A percentile compares a stretch with the other conserved stretches of the same genome.
Evolutionary conservation across 768 basidiomycete species (phyloP).

Genomic region (Suillus weaverae): DNA sequence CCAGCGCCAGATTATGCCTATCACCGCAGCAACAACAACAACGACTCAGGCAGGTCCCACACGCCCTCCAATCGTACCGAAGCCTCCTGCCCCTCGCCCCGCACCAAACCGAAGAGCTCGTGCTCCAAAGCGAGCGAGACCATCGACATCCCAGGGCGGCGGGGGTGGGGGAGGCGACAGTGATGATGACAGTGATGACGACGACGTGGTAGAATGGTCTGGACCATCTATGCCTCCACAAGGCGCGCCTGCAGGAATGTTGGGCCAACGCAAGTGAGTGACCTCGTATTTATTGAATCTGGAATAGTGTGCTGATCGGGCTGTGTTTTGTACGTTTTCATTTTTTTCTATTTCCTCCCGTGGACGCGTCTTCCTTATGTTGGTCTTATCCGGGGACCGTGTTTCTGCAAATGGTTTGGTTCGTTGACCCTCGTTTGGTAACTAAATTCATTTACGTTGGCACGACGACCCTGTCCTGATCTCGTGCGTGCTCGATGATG

Average conservation of each 20-base stretch:
- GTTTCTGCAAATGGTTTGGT: not conserved
- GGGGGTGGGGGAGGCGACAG: slow-evolving; percentile 15
- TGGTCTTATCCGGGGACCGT: not conserved
- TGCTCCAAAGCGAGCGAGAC: slow-evolving; percentile 22
- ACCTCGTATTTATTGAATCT: not conserved
- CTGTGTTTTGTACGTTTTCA: not conserved
- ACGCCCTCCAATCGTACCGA: not conserved
- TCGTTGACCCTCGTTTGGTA: not conserved
- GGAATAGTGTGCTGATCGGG: slow-evolving; percentile 3
- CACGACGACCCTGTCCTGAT: not conserved
- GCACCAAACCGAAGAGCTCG: slow-evolving; percentile 12
- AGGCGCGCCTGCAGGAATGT: not conserved
- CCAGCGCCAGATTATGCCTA: slow-evolving; percentile 1
- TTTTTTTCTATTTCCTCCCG: not conserved
- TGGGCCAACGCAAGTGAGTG: slow-evolving; percentile 8
- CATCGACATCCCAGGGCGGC: slow-evolving; percentile 5
- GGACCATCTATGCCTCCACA: slow-evolving; percentile 10
- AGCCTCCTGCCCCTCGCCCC: not conserved
- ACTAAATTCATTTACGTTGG: not conserved
- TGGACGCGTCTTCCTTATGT: not conserved
- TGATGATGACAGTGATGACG: slow-evolving; percentile 33
- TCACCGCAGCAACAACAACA: not conserved
- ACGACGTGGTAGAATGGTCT: slow-evolving; percentile 26
- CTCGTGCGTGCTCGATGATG: not conserved
- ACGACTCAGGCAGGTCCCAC: not conserved